phyloP scores from a whole-genome alignment of 129 eudicot species.

The Centrapalus pauciflorus region DNA sequence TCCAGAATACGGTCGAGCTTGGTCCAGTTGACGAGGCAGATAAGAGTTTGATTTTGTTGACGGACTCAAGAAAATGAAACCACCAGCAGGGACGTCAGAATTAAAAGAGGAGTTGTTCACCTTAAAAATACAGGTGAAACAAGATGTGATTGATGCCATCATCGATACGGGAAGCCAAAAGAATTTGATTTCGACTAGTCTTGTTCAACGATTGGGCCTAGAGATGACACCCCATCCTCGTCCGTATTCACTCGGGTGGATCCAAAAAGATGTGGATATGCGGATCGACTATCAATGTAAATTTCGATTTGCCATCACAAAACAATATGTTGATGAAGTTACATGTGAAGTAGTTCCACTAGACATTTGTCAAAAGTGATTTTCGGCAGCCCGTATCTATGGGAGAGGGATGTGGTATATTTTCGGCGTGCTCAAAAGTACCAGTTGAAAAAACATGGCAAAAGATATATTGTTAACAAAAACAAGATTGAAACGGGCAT shows the following conservation, averaged over 20 bases:
- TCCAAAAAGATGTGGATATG: background rate
- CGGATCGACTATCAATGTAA: background rate
- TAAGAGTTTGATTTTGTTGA: background rate
- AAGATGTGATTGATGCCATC: background rate
- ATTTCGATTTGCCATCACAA: conserved; percentile 9
- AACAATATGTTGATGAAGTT: conserved; percentile 11
- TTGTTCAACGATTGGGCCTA: conserved; percentile 5
- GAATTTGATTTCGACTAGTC: conserved; percentile 2
- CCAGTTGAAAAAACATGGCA: background rate
- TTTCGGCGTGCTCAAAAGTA: conserved; percentile 7
- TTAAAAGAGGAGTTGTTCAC: background rate
- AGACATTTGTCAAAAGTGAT: conserved; percentile 21
- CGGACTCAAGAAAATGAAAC: background rate
- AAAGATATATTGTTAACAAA: background rate
- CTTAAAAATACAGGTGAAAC: background rate
- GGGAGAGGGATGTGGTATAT: conserved; percentile 14
- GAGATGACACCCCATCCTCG: background rate
- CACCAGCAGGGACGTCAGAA: background rate
- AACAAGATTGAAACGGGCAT: background rate
- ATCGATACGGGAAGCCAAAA: conserved; percentile 1
- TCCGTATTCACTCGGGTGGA: too few relatives aligned
- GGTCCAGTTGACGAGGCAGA: background rate
- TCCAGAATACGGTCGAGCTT: background rate
- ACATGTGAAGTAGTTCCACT: conserved; percentile 17
- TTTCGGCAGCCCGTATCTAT: conserved; percentile 9